Base-by-base conservation (phyloP, 139 green algal genomes). In the Mychonastes homosphaera region DNA sequence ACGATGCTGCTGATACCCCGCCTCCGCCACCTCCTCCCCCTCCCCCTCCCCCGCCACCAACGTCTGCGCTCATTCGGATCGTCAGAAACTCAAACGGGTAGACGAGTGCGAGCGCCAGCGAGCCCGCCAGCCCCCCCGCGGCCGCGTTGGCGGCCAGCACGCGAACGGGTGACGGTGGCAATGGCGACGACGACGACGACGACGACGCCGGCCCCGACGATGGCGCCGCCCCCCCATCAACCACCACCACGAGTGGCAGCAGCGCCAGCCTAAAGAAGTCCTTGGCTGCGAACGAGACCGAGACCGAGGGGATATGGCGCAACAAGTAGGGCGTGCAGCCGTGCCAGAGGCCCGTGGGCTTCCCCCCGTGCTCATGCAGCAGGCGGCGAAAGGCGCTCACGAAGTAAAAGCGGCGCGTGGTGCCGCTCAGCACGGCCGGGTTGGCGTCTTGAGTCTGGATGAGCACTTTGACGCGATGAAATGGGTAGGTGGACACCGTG, bases 201-300 rank as follows among this genome's bases (percentile, higher is more conserved):
- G n/a, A n/a, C n/a, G n/a, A n/a, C n/a, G n/a, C n/a, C n/a, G n/a
- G n/a, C n/a, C n/a, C n/a, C n/a, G n/a, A n/a, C n/a, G n/a, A n/a
- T n/a, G n/a, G n/a, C n/a, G n/a, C n/a, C n/a, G n/a, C n/a, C n/a
- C n/a, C n/a, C n/a, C n/a, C n/a, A n/a, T n/a, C n/a, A n/a, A n/a
- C n/a, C n/a, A n/a, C n/a, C n/a, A n/a, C n/a, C n/a, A n/a, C n/a
- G n/a, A n/a, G n/a, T n/a, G n/a, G n/a, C n/a, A n/a, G n/a, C n/a
- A n/a, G n/a, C n/a, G n/a, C n/a, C n/a, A n/a, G n/a, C n/a, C n/a
- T n/a, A 46, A 46, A 46, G 39, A 46, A 46, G 39, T 46, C 59
- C 63, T 79, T 79, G 66, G 74, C 67, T 24, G 72, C 63, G 12
- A 79, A 79, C n/a, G 41, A 63, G 13, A 79, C 54, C 8, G 66